Evolutionary conservation across 768 basidiomycete species (phyloP), one percentile per base, ranked within the genome.

Genomic region (Lactarius deliciosus): DNA sequence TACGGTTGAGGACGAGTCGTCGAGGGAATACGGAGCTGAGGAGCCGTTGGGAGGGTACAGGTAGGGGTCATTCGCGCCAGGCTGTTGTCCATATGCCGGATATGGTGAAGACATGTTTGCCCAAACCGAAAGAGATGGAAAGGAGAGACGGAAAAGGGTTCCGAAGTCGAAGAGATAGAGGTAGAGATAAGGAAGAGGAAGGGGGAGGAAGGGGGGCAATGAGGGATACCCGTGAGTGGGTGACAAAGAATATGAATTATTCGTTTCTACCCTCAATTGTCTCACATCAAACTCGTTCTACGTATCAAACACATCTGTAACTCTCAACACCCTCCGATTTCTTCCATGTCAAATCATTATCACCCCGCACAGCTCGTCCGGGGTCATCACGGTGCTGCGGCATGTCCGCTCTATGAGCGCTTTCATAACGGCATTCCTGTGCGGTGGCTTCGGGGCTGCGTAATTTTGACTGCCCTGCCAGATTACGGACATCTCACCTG

Each of bases 21-120:
- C 3, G 16, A 61, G 22, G 34, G 55, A 28, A 18, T 64, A 43
- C 34, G 45, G 30, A 40, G 32, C 57, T n/a, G 56, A 34, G 20
- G 47, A n/a, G 41, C 41, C 38, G 61, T 45, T 57, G 40, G 68
- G 70, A 60, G 70, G 68, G 41, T 70, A 70, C 53, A 63, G 25
- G 58, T 65, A 63, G 15, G 50, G 60, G 50, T 53, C 15, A 22
- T 15, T 62, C 30, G 56, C 16, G 64, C 32, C 58, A n/a, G 40
- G 38, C 22, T 15, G 25, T 38, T 36, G 8, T 10, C 65, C 65
- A 71, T 71, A 69, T 71, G 45, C 68, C 70, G 25, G 68, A 71
- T 71, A 71, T 64, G 70, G 63, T 30, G 57, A 59, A 43, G 70
- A 63, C 70, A 71, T 71, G 40, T 34, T 22, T 60, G 47, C 10